Percentiles rank a stretch among this genome's conserved stretches.
Evolutionary conservation across 768 basidiomycete genomes (phyloP).

Genomic region (Phylloporus scabripes): DNA sequence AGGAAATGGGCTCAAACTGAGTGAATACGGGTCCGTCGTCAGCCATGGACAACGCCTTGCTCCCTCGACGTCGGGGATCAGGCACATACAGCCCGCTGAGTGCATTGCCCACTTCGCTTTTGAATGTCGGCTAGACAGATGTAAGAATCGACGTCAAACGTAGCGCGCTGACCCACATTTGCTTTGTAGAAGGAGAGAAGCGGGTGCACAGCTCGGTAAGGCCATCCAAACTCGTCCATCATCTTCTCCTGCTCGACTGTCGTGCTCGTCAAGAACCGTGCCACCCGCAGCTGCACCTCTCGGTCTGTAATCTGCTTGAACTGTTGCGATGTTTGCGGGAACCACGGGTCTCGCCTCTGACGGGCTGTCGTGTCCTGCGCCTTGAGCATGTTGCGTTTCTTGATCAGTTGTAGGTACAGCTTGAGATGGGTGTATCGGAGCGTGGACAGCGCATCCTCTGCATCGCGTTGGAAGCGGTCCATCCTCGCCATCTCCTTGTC

Average conservation of each 20-base stretch:
- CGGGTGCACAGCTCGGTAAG: conserved; percentile 42
- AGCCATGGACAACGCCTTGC: not conserved
- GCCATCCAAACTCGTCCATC: conserved; percentile 47
- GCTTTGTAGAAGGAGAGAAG: conserved; percentile 36
- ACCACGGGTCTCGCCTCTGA: conserved; percentile 26
- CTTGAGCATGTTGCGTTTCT: conserved; percentile 8
- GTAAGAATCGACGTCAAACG: not conserved
- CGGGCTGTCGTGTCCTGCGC: conserved; percentile 19
- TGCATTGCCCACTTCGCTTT: conserved; percentile 14
- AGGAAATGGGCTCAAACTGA: conserved; percentile 21
- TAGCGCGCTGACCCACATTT: conserved; percentile 33
- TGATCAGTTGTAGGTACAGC: conserved; percentile 16
- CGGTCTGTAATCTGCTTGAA: conserved; percentile 31
- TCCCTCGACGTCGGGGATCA: conserved; percentile 19
- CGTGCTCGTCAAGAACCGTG: conserved; percentile 37
- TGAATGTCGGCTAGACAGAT: conserved; percentile 17
- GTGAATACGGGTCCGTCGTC: conserved; percentile 1
- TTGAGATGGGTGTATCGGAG: conserved; percentile 30
- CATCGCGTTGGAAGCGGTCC: conserved; percentile 19
- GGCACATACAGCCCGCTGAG: conserved; percentile 14
- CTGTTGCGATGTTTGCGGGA: conserved; percentile 25
- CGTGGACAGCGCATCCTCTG: conserved; percentile 26
- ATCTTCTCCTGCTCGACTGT: conserved; percentile 39
- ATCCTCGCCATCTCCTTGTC: conserved; percentile 14
- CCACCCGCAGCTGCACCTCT: conserved; percentile 46